Evolutionary conservation across 345 rosid species (phyloP).

Genomic region (Combretum micranthum): DNA sequence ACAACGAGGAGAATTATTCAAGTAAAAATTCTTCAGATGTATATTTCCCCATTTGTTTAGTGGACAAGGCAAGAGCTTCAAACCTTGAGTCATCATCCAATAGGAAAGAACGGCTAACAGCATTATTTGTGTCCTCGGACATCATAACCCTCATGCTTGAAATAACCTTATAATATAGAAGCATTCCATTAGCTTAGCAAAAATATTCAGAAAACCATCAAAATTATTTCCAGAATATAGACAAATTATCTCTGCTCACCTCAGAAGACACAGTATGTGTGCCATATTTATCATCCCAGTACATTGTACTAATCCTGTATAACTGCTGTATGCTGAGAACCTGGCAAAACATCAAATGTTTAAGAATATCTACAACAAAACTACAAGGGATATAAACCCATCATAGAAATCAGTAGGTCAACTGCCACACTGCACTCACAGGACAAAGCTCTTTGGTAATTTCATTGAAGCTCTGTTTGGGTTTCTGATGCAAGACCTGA

Average conservation of each 20-base stretch:
- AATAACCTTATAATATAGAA: constrained; percentile 48
- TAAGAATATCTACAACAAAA: not conserved
- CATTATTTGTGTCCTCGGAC: constrained; percentile 93
- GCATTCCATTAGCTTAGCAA: not conserved
- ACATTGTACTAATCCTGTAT: constrained; percentile 98
- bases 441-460: constrained; percentile 95
- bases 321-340: constrained; percentile 94
- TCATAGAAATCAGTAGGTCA: not conserved
- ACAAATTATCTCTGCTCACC: constrained; percentile 32
- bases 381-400: not conserved
- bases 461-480: constrained; percentile 83
- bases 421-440: constrained; percentile 30
- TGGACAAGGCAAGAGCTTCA: not conserved
- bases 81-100: constrained; percentile 99
- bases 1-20: not conserved
- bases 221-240: not conserved
- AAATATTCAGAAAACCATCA: not conserved
- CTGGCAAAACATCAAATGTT: constrained; percentile 32
- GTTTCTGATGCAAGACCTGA: constrained; percentile 97
- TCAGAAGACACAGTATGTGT: constrained; percentile 94
- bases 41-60: not conserved
- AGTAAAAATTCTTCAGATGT: not conserved
- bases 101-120: constrained; percentile 91
- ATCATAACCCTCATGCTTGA: constrained; percentile 89
- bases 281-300: constrained; percentile 99